Base-by-base conservation (phyloP, 1,284 basidiomycete genomes). In the Uromyces viciae-fabae region DNA sequence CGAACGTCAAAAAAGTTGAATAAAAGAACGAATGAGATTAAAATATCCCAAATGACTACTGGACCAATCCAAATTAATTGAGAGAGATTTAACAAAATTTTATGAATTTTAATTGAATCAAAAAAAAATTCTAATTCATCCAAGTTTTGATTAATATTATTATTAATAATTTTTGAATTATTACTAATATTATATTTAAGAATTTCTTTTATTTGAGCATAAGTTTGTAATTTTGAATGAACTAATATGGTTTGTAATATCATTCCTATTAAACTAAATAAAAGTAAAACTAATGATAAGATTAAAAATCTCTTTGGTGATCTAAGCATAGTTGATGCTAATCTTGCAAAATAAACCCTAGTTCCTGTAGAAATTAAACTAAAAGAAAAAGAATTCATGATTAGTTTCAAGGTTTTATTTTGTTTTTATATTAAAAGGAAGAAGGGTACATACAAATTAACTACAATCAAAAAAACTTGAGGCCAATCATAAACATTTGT, bases 291-390 rank as follows among this genome's bases (percentile, higher is more conserved):
- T 15, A 78, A 40, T 60, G 76, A 78, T 42, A 31, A 33, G 2
- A 72, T 36, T 42, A 73, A 73, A 31, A 73, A 73, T 8, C 8
- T 17, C 25, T 58, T 58, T 58, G 77, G 69, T 71, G 52, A 52
- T 80, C 56, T 62, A 28, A 80, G 36, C 77, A 73, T 80, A 11
- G 77, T 80, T 7, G 77, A 80, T 36, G 77, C 77, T 40, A 80
- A 69, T 64, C 77, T 54, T 28, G 77, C 77, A 64, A 80, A 80
- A 38, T 80, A 80, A 4, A 80, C 22, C 22, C 77, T 56, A 22
- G n/a, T 56, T 19, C 68, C 52, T 1, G 77, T 60, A 28, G 54
- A 42, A 49, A 72, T 73, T n/a, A 80, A 60, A 31, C 77, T 80
- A 36, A 17, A 40, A 43, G 28, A 68, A 9, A 56, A 36, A 66